A percentile compares a stretch with the other conserved stretches of the same genome.
Evolutionary conservation across 2,329 filamentous ascomycete species (phyloP).

Genomic region (Stemphylium lycopersici): DNA sequence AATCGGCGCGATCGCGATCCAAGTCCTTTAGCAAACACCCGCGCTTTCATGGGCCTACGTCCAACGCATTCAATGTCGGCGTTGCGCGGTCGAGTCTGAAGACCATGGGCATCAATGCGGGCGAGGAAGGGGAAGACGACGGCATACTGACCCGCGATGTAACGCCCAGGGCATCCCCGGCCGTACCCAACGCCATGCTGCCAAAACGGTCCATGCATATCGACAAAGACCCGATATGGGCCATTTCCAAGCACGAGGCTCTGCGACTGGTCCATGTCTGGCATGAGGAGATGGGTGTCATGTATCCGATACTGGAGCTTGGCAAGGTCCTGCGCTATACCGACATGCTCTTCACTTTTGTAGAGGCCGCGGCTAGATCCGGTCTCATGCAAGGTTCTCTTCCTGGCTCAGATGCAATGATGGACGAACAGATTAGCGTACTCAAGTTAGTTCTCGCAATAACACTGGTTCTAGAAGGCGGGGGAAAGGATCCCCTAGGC

Average conservation of each 20-base stretch:
- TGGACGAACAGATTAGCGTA: conserved; percentile 69
- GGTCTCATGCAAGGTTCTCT: conserved; percentile 62
- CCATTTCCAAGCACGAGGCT: conserved; percentile 78
- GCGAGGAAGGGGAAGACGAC: conserved; percentile 68
- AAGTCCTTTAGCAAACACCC: conserved; percentile 57
- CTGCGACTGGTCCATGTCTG: conserved; percentile 78
- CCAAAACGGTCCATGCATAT: conserved; percentile 46
- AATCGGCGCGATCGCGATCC: conserved; percentile 48
- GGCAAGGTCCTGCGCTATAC: conserved; percentile 73
- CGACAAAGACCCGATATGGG: conserved; percentile 78
- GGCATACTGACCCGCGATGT: conserved; percentile 59
- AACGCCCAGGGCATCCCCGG: conserved; percentile 58
- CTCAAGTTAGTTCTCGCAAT: conserved; percentile 85
- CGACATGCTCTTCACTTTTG: conserved; percentile 71
- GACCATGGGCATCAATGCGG: conserved; percentile 81
- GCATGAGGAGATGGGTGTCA: conserved; percentile 88
- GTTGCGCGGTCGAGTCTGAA: conserved; percentile 86
- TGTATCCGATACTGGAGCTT: conserved; percentile 87
- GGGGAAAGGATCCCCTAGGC: conserved; percentile 78
- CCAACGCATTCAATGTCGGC: conserved; percentile 81
- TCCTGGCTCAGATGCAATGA: conserved; percentile 64
- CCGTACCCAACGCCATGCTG: conserved; percentile 25
- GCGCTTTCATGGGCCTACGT: conserved; percentile 83
- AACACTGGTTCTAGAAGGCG: conserved; percentile 76
- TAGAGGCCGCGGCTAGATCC: conserved; percentile 68